Base-by-base conservation (phyloP, 2,329 filamentous ascomycete species). In the Ophiostoma perfectum region DNA sequence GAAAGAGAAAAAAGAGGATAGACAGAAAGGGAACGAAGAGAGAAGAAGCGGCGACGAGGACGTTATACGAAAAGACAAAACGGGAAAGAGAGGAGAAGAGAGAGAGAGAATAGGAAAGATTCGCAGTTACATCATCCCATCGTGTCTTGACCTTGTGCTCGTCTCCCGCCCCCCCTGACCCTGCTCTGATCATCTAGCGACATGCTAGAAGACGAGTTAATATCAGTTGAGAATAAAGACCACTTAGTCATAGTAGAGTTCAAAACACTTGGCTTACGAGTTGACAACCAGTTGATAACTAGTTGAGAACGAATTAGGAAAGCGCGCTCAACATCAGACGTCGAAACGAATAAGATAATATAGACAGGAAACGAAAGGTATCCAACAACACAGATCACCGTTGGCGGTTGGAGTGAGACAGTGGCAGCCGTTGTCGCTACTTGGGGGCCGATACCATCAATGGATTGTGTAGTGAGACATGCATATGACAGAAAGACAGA, bases 171-270 rank as follows among this genome's bases (percentile, higher is more conserved):
- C 49, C 49, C 49, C 55, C 55, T 39, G 55, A n/a, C 58, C 58
- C 58, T 62, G 58, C 58, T 62, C 58, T 18, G 55, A 62, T 62
- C 58, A 62, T 62, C 58, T 41, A n/a, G 58, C 38, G 12, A 60
- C 18, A 27, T 55, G n/a, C 49, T 55, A 55, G 49, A 55, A 55
- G 49, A 18, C 9, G 49, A 36, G 49, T 55, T 36, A 55, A 55
- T 55, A 62, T 36, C 14, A 47, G 42, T 42, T 12, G 44, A 16
- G n/a, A 27, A 27, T 18, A 12, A 42, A 67, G 41, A 44, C 27
- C 27, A 27, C 27, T 27, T 27, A 27, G 27, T 27, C 27, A 27
- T 27, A 27, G 27, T 27, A 27, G 42, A 44, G 42, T 44, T 44
- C 42, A 44, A 12, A 44, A 44, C 42, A 44, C 7, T 44, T 8